Conservation (phyloP, 75 land plant genomes). For the Pinus tabuliformis region DNA sequence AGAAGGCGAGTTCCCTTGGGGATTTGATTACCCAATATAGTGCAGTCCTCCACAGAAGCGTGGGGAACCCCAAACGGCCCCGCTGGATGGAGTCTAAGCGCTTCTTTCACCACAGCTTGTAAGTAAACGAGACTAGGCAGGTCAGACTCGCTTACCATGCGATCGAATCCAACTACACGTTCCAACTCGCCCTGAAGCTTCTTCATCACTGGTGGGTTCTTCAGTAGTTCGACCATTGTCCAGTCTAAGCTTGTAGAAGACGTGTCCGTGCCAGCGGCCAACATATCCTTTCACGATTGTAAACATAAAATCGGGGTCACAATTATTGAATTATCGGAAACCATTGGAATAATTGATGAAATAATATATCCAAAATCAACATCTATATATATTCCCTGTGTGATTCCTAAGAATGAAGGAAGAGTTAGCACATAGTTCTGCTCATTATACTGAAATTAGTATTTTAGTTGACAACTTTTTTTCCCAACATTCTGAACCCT, state of each 20-base stretch:
- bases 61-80: constrained; percentile 4
- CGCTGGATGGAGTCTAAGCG: constrained; percentile 12
- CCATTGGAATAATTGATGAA: too few species aligned
- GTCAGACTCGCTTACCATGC: constrained; percentile 17
- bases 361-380: neutral
- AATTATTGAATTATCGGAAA: too few species aligned
- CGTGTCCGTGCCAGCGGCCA: constrained; percentile 19
- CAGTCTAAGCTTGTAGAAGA: constrained; percentile 7
- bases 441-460: too few species aligned
- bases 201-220: constrained; percentile 9
- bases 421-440: too few species aligned
- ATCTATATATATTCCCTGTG: too few species aligned
- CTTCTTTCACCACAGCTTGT: constrained; percentile 23
- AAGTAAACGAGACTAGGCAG: constrained; percentile 3
- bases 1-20: too few species aligned
- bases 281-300: neutral
- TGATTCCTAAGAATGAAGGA: too few species aligned
- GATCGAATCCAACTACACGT: constrained; percentile 5
- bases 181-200: constrained; percentile 18
- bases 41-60: too few species aligned
- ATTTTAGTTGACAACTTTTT: too few species aligned
- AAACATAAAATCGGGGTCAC: too few species aligned
- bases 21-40: too few species aligned
- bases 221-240: constrained; percentile 5
- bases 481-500: too few species aligned